Percentiles rank a stretch among this genome's conserved stretches.
phyloP scores from a whole-genome alignment of 345 rosid genomes.

The Camelina hispida region DNA sequence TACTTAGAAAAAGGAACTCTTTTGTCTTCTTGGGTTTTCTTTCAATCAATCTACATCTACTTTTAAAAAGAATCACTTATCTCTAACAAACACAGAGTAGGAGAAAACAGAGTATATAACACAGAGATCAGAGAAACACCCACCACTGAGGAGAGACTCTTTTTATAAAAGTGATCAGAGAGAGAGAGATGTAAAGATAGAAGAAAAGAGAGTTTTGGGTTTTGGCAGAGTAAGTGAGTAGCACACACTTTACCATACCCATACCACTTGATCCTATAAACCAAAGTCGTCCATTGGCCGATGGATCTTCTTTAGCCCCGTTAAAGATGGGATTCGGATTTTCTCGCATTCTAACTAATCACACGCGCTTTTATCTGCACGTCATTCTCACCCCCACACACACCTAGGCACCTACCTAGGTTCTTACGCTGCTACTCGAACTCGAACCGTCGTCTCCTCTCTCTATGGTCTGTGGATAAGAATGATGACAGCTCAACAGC shows the following conservation, averaged over 20 bases:
- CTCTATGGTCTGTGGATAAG: neutral
- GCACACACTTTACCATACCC: slow-evolving; percentile 17
- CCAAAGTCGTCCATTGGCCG: slow-evolving; percentile 29
- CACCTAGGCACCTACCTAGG: neutral
- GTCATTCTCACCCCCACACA: slow-evolving; percentile 18
- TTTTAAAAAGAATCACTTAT: neutral
- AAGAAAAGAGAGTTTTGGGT: neutral
- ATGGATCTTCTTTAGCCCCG: slow-evolving; percentile 36
- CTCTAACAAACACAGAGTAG: neutral
- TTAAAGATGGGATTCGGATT: slow-evolving; percentile 33
- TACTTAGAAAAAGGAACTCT: neutral
- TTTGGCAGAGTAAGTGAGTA: neutral
- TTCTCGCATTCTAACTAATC: slow-evolving; percentile 8
- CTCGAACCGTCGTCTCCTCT: neutral
- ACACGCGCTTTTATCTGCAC: slow-evolving; percentile 13
- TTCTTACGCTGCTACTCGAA: neutral
- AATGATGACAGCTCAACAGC: slow-evolving; percentile 11
- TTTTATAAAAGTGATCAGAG: neutral
- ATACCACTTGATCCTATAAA: slow-evolving; percentile 8
- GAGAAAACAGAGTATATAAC: slow-evolving; percentile 28
- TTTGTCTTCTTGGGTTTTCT: neutral
- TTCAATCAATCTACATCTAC: neutral
- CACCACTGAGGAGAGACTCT: neutral
- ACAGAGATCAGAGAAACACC: slow-evolving; percentile 15
- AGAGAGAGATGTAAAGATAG: neutral